Percentiles rank a stretch among this genome's conserved stretches.
Conservation (phyloP, 306 rosid genomes). For the Arachis stenosperma region DNA sequence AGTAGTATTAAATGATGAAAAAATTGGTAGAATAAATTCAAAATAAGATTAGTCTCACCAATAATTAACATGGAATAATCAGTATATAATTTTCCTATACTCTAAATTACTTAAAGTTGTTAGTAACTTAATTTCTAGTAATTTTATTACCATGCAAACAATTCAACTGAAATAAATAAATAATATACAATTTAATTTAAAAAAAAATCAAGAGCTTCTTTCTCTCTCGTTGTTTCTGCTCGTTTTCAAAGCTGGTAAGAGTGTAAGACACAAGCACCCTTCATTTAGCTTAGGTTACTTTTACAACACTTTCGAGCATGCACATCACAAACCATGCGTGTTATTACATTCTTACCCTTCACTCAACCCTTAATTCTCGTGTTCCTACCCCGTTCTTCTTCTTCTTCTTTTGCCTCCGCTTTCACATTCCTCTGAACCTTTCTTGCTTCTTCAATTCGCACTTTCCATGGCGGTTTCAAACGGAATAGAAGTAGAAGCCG, state of each 20-base stretch:
- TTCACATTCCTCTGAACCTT: conserved; percentile 41
- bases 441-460: background rate
- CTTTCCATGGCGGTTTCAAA: conserved; percentile 74
- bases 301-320: conserved; percentile 70
- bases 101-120: too few relatives aligned
- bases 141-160: too few relatives aligned
- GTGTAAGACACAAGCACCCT: conserved; percentile 40
- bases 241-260: conserved; percentile 60
- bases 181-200: too few relatives aligned
- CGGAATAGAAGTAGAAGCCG: conserved; percentile 66
- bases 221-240: conserved; percentile 41
- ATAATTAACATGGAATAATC: too few relatives aligned
- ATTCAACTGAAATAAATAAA: too few relatives aligned
- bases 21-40: too few relatives aligned
- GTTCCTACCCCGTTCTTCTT: background rate
- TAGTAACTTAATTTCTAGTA: too few relatives aligned
- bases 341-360: conserved; percentile 53
- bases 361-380: conserved; percentile 47
- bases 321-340: conserved; percentile 56
- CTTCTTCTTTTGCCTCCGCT: conserved; percentile 1
- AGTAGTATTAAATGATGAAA: too few relatives aligned
- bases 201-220: too few relatives aligned
- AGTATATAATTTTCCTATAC: too few relatives aligned
- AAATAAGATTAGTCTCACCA: too few relatives aligned
- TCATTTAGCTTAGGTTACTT: conserved; percentile 50